A percentile compares a stretch with the other conserved stretches of the same genome.
These are phyloP conservation scores for Ceratobasidium sp. DNA, from an alignment of 1,284 basidiomycete species.

Conservation along the genomic window DNA sequence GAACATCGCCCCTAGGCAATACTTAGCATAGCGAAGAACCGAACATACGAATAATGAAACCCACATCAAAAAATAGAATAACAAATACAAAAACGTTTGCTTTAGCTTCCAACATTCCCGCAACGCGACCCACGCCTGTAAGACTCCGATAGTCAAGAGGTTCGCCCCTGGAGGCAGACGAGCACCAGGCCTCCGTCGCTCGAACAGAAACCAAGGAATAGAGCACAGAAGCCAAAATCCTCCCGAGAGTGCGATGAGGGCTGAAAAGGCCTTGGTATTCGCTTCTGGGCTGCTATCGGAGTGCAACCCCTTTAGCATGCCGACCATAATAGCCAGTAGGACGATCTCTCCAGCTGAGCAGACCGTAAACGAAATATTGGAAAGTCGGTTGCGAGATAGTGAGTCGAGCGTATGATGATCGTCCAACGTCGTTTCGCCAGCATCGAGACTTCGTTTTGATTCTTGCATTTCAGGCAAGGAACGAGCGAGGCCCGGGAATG, in stretches of 20 bases:
- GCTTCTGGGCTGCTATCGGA: constrained; percentile 69
- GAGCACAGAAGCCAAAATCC: constrained; percentile 71
- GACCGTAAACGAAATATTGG: constrained; percentile 78
- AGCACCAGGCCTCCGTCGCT: constrained; percentile 71
- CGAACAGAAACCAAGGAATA: constrained; percentile 45
- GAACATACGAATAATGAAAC: neutral
- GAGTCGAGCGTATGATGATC: constrained; percentile 70
- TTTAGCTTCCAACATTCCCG: constrained; percentile 71
- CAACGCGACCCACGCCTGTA: constrained; percentile 71
- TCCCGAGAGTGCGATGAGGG: constrained; percentile 75
- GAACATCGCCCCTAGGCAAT: constrained; percentile 59
- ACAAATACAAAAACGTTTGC: constrained; percentile 75
- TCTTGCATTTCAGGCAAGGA: constrained; percentile 71
- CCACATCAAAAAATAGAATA: constrained; percentile 77
- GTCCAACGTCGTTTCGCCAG: constrained; percentile 48
- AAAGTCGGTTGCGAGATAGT: constrained; percentile 75
- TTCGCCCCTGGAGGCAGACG: constrained; percentile 66
- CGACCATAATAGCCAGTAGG: constrained; percentile 76
- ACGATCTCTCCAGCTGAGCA: constrained; percentile 74
- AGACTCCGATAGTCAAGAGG: constrained; percentile 71
- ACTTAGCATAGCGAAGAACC: neutral
- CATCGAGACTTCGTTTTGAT: constrained; percentile 45
- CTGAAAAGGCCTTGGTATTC: constrained; percentile 79
- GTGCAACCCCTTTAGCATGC: constrained; percentile 72
- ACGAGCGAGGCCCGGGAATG: constrained; percentile 75